phyloP scores from a whole-genome alignment of 306 rosid genomes.

The Pyrus communis region DNA sequence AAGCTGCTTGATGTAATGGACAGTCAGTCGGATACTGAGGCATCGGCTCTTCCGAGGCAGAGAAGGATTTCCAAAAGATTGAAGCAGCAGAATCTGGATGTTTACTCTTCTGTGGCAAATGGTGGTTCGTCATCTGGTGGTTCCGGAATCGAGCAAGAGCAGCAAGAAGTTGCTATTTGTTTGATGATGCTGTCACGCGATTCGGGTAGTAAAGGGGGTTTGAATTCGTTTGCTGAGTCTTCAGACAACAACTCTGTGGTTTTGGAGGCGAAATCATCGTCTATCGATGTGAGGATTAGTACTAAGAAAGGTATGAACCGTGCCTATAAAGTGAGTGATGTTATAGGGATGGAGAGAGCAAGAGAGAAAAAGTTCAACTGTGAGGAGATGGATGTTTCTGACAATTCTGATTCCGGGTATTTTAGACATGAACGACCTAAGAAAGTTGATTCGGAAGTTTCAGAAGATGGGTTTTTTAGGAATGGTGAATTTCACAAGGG shows the following conservation, averaged over 20 bases:
- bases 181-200: slow-evolving; percentile 74
- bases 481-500: slow-evolving; percentile 33
- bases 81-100: slow-evolving; percentile 33
- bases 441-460: slow-evolving; percentile 42
- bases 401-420: slow-evolving; percentile 62
- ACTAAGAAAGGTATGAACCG: slow-evolving; percentile 17
- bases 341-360: slow-evolving; percentile 21
- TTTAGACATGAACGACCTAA: slow-evolving; percentile 41
- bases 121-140: slow-evolving; percentile 30
- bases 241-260: slow-evolving; percentile 61
- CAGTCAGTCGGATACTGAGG: slow-evolving; percentile 59
- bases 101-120: slow-evolving; percentile 17
- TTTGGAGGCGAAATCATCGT: slow-evolving; percentile 52
- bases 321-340: slow-evolving; percentile 18
- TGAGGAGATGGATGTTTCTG: slow-evolving; percentile 33
- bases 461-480: slow-evolving; percentile 34
- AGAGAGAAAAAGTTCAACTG: slow-evolving; percentile 29
- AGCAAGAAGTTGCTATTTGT: slow-evolving; percentile 62
- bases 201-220: slow-evolving; percentile 29
- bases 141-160: slow-evolving; percentile 53
- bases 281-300: slow-evolving; percentile 24
- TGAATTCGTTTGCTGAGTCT: slow-evolving; percentile 48
- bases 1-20: slow-evolving; percentile 41
- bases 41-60: slow-evolving; percentile 42
- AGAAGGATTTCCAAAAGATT: slow-evolving; percentile 37